Evolutionary conservation across 140 eudicot genomes (phyloP), one percentile per base, ranked within the genome.

Genomic region (Senecio squalidus): DNA sequence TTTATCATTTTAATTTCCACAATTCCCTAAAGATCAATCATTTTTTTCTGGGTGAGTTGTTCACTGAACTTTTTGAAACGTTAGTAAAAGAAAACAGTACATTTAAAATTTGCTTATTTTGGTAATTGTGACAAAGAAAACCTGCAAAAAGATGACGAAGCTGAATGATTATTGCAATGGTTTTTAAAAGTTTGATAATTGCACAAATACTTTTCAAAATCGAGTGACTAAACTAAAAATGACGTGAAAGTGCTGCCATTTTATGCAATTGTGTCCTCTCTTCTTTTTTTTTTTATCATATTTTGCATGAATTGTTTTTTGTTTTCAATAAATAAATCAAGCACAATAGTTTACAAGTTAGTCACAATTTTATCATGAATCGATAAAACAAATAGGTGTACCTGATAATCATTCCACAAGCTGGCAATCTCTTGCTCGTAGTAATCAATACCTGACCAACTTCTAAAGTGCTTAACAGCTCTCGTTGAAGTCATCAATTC

Each of bases 381-480:
- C n/a, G 2, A 20, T 20, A 4, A 53, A 62, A 29, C 31, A 1
- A 16, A 10, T 27, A 54, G n/a, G 27, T 36, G 55, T 79, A 92
- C 99, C 93, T 84, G 80, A 70, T 87, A 83, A 56, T 84, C 92
- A 6, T 74, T 74, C 96, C 96, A 92, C 81, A 92, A 38, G 66
- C 85, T 77, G 28, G 94, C 89, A 39, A 92, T 92, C 70, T 92
- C 95, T 67, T 73, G 72, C 77, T 80, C 75, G 29, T 92, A 92
- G 75, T 92, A 92, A 65, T 92, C 93, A 25, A 84, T 30, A 31
- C 96, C 89, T 10, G 99, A 87, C 99, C 99, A 92, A 66, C 99
- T 92, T 70, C 89, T 78, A 69, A 92, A 92, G 55, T 92, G 95
- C 71, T 87, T 87, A 29, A 87, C 95, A 5, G 95, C 99, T 79